These are phyloP conservation scores for Tulasnella sp. DNA, from an alignment of 768 basidiomycete genomes.

Conservation along the genomic window DNA sequence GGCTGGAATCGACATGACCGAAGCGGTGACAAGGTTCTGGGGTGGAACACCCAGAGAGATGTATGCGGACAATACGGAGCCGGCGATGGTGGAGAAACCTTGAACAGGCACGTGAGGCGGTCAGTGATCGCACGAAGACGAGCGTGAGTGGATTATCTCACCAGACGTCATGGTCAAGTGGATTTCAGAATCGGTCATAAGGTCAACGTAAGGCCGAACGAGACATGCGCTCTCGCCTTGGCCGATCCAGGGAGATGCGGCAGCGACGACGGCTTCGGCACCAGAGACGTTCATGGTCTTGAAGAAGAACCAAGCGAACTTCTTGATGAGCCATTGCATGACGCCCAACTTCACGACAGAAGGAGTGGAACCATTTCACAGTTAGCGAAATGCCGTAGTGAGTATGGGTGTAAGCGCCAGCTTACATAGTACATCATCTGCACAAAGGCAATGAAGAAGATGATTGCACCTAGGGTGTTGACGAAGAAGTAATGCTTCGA, in stretches of 20 bases:
- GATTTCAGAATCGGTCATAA: slow-evolving; percentile 83
- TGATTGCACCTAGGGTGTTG: slow-evolving; percentile 52
- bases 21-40: slow-evolving; percentile 84
- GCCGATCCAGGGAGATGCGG: slow-evolving; percentile 91
- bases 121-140: slow-evolving; percentile 29
- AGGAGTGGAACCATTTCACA: not conserved
- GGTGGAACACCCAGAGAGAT: slow-evolving; percentile 48
- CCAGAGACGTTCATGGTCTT: slow-evolving; percentile 90
- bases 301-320: slow-evolving; percentile 94
- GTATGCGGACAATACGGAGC: slow-evolving; percentile 83
- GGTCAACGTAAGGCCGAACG: slow-evolving; percentile 76
- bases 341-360: slow-evolving; percentile 54
- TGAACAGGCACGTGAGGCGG: not conserved
- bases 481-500: slow-evolving; percentile 74
- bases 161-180: slow-evolving; percentile 87
- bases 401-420: not conserved
- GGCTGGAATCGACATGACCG: slow-evolving; percentile 93
- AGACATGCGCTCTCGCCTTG: slow-evolving; percentile 87
- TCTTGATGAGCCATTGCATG: slow-evolving; percentile 89
- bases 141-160: slow-evolving; percentile 31
- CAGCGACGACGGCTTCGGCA: slow-evolving; percentile 88
- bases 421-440: slow-evolving; percentile 80
- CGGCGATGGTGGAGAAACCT: slow-evolving; percentile 88
- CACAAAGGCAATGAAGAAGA: slow-evolving; percentile 91
- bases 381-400: not conserved